Base-by-base conservation (phyloP, 2,329 filamentous ascomycete species). In the Ascosphaera acerosa region DNA sequence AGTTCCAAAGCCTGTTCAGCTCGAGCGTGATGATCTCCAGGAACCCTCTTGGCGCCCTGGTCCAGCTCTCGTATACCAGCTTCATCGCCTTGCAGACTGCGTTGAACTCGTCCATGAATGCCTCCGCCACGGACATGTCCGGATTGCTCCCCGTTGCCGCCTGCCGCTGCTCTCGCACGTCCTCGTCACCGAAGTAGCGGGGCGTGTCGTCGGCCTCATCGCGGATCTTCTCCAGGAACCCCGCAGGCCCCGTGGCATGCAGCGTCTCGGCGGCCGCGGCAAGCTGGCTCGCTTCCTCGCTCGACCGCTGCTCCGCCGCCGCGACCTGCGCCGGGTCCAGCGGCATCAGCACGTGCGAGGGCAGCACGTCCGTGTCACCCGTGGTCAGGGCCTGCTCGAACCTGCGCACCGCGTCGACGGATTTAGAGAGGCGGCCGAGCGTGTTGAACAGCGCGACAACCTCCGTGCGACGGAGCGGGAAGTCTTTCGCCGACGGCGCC, bases 391-490 rank as follows among this genome's bases (percentile, higher is more conserved):
- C 55, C 32, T 53, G 50, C 25, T 63, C 58, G 56, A 97, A 94
- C 33, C 70, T 61, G 34, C 69, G 65, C 27, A 91, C 63, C 0
- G 78, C 73, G 19, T 64, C 59, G 37, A 97, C 54, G 32, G 78
- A 87, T 48, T 76, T 72, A 38, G 76, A 80, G 38, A 94, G 70
- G 20, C 84, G 69, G 18, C 77, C 78, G 35, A 92, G 73, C 0
- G 87, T 94, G 53, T 97, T 97, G 55, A 94, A 74, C 14, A 97
- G 61, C 2, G 87, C 78, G 14, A 97, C 87, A 7, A 97, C 61
- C 53, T 97, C 87, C 1, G 84, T 94, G 39, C 87, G 65, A 47
- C 82, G 70, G 14, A 94, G 64, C 10, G 65, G 58, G 1, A 80
- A 81, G 42, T 70, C 68, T 35, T 66, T 63, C 15, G 59, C 59